These are phyloP conservation scores for Salix arbutifolia DNA, from an alignment of 345 rosid species.

Conservation along the genomic window DNA sequence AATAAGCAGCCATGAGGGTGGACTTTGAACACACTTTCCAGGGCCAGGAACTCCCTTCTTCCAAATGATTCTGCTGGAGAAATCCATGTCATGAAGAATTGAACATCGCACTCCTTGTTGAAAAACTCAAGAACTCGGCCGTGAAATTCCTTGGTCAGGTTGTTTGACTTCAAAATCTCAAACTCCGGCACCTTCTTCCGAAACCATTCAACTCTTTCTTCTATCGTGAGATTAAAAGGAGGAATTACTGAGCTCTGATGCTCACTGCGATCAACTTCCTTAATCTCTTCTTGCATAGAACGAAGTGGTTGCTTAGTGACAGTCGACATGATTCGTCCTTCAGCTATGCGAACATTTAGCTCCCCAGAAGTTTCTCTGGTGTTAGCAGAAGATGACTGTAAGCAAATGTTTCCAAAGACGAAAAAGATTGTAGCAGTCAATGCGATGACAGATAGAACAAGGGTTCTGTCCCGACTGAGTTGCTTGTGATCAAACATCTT, in stretches of 20 bases:
- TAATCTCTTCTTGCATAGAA: slow-evolving; percentile 26
- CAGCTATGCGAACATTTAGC: slow-evolving; percentile 10
- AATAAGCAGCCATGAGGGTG: slow-evolving; percentile 64
- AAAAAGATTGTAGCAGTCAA: slow-evolving; percentile 35
- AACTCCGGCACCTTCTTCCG: slow-evolving; percentile 33
- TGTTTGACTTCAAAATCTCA: slow-evolving; percentile 50
- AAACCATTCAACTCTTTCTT: slow-evolving; percentile 49
- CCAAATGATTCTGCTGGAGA: slow-evolving; percentile 49
- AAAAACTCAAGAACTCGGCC: slow-evolving; percentile 48
- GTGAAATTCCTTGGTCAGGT: slow-evolving; percentile 44
- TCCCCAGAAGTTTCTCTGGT: slow-evolving; percentile 10
- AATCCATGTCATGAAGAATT: slow-evolving; percentile 86
- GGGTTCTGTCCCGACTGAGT: slow-evolving; percentile 20
- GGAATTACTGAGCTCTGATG: slow-evolving; percentile 36
- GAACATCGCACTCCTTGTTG: slow-evolving; percentile 41
- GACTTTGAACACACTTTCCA: slow-evolving; percentile 59
- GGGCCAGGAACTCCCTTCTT: slow-evolving; percentile 46
- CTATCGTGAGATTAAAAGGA: slow-evolving; percentile 40
- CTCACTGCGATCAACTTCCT: slow-evolving; percentile 3
- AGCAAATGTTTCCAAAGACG: slow-evolving; percentile 32
- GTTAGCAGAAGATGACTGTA: slow-evolving; percentile 11
- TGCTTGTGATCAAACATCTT: slow-evolving; percentile 15
- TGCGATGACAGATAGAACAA: slow-evolving; percentile 22
- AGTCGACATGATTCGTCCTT: slow-evolving; percentile 8
- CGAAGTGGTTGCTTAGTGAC: slow-evolving; percentile 20